Evolutionary conservation across 1,284 basidiomycete species (phyloP).

Genomic region (Leccinum griseonigrum): DNA sequence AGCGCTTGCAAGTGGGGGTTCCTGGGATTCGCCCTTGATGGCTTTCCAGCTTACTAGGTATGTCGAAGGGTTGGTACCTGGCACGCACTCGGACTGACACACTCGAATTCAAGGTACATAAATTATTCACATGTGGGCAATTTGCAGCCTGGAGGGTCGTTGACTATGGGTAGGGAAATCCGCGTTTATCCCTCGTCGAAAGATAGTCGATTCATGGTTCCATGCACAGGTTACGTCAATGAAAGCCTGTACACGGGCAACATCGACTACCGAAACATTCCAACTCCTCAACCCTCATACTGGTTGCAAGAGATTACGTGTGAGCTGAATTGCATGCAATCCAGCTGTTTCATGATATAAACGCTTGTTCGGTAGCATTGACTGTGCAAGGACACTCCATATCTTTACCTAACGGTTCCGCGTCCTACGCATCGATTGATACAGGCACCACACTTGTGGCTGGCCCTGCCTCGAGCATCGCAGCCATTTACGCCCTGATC

Average conservation of each 20-base stretch:
- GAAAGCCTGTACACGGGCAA: conserved; percentile 42
- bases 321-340: neutral
- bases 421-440: conserved; percentile 46
- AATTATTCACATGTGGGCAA: conserved; percentile 32
- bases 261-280: conserved; percentile 43
- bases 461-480: conserved; percentile 41
- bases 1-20: conserved; percentile 40
- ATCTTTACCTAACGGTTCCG: conserved; percentile 32
- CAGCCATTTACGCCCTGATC: conserved; percentile 45
- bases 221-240: conserved; percentile 34
- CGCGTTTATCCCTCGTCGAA: neutral
- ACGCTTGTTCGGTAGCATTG: conserved; percentile 31
- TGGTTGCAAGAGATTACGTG: conserved; percentile 41
- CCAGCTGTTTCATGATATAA: neutral
- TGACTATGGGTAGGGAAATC: conserved; percentile 50
- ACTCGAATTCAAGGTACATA: conserved; percentile 24
- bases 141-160: conserved; percentile 46
- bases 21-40: conserved; percentile 39
- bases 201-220: neutral
- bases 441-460: conserved; percentile 56
- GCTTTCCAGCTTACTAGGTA: conserved; percentile 41
- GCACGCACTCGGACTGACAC: neutral
- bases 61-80: neutral
- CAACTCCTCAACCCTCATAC: conserved; percentile 33
- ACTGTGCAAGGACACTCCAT: conserved; percentile 42